phyloP scores from a whole-genome alignment of 1,284 basidiomycete species.

The Ceratobasidium sp. region DNA sequence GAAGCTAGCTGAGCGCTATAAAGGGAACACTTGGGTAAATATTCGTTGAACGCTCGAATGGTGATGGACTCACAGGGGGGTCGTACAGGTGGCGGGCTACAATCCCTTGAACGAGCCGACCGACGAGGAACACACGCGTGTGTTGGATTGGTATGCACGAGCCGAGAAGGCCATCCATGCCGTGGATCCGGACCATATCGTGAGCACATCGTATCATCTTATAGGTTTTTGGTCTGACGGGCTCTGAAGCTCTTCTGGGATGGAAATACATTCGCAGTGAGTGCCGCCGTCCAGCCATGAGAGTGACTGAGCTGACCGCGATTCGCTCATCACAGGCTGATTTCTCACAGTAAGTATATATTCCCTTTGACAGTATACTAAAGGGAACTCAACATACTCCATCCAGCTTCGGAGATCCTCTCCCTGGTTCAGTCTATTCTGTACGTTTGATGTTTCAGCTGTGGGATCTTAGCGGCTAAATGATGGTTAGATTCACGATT shows the following conservation, averaged over 20 bases:
- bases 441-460: neutral
- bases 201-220: slow-evolving; percentile 43
- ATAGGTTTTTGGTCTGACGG: neutral
- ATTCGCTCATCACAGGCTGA: slow-evolving; percentile 21
- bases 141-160: slow-evolving; percentile 59
- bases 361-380: neutral
- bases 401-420: slow-evolving; percentile 47
- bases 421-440: slow-evolving; percentile 59
- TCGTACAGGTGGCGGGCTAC: slow-evolving; percentile 52
- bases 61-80: too few relatives aligned
- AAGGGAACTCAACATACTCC: too few relatives aligned
- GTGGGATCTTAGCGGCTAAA: neutral
- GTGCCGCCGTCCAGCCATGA: neutral
- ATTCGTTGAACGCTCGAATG: slow-evolving; percentile 40
- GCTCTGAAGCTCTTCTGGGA: slow-evolving; percentile 50
- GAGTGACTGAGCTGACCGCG: neutral
- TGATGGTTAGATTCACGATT: slow-evolving; percentile 57
- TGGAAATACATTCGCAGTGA: slow-evolving; percentile 59
- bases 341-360: slow-evolving; percentile 44
- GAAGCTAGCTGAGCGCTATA: slow-evolving; percentile 58
- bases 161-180: slow-evolving; percentile 60
- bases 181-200: slow-evolving; percentile 61
- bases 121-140: slow-evolving; percentile 56
- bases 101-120: slow-evolving; percentile 64
- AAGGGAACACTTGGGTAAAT: slow-evolving; percentile 61